Evolutionary conservation across 306 rosid genomes (phyloP), one percentile per base, ranked within the genome.

Genomic region (Canavalia gladiata): DNA sequence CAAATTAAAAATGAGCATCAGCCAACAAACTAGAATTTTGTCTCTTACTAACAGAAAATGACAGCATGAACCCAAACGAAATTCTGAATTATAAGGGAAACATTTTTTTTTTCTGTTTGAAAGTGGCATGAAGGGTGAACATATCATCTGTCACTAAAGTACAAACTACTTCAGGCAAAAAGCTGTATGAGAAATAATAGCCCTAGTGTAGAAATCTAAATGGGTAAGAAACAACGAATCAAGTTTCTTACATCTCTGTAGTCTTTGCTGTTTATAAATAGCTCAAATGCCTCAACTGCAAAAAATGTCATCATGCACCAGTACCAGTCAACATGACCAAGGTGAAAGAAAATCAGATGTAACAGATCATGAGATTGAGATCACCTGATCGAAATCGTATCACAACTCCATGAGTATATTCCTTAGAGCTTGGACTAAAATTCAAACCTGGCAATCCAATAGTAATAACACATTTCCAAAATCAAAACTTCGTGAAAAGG

Each of bases 301-400:
- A 67, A 86, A 86, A 25, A 81, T 67, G 57, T 42, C 88, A 82
- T 65, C 58, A 82, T 49, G 76, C 65, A 58, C 81, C 70, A 82
- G 42, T 82, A 75, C 33, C 18, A 50, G 78, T 87, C 76, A 88
- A 64, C 34, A 80, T 57, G 73, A 59, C 81, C 71, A 79, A 74
- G 45, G 80, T 55, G 52, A 52, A 76, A 77, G 67, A 62, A 76
- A 82, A 72, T 72, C 56, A 82, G 77, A 78, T 12, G 74, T 51
- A 43, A 65, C 52, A 64, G 18, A 84, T 50, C 39, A 69, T n/a
- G 59, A 64, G 43, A 64, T 59, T 84, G 80, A 74, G 85, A 85
- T 91, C 81, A 95, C 97, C 64, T 30, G 97, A 93, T 81, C 95
- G 97, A 84, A 90, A 95, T 85, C 99, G 87, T 73, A 87, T 86